Evolutionary conservation across 2,329 filamentous ascomycete species (phyloP).

Genomic region (Paramyrothecium sp.): DNA sequence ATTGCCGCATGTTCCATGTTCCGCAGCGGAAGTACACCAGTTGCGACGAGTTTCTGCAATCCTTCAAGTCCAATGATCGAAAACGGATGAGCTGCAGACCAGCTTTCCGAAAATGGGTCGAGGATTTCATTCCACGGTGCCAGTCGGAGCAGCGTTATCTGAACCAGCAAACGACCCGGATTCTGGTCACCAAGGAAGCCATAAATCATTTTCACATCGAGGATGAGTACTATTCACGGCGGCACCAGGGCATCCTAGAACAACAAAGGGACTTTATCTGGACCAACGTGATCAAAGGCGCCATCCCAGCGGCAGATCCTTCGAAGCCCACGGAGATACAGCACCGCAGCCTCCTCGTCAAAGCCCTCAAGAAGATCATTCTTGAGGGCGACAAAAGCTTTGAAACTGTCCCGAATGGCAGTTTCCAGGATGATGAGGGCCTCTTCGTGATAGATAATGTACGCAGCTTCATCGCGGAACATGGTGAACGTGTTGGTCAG

Average conservation of each 20-base stretch:
- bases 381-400: slow-evolving; percentile 41
- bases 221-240: slow-evolving; percentile 40
- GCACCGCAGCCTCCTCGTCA: slow-evolving; percentile 32
- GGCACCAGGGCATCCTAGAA: slow-evolving; percentile 26
- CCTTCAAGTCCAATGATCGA: slow-evolving; percentile 53
- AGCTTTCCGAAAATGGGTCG: slow-evolving; percentile 59
- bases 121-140: slow-evolving; percentile 60
- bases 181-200: slow-evolving; percentile 49
- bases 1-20: slow-evolving; percentile 58
- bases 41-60: not conserved
- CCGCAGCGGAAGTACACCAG: slow-evolving; percentile 16
- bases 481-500: not conserved
- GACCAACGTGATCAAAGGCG: slow-evolving; percentile 41
- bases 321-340: slow-evolving; percentile 18
- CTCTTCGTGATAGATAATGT: slow-evolving; percentile 43
- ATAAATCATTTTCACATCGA: slow-evolving; percentile 48
- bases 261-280: slow-evolving; percentile 41
- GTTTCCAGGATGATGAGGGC: slow-evolving; percentile 34
- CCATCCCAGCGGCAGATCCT: slow-evolving; percentile 25
- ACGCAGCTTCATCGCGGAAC: slow-evolving; percentile 34
- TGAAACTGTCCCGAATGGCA: slow-evolving; percentile 23
- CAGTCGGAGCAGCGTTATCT: slow-evolving; percentile 35
- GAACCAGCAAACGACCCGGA: slow-evolving; percentile 29
- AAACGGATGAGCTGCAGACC: slow-evolving; percentile 53
- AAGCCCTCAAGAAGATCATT: slow-evolving; percentile 49